A percentile compares a stretch with the other conserved stretches of the same genome.
phyloP scores from a whole-genome alignment of 768 basidiomycete genomes.

The Kwoniella europaea region DNA sequence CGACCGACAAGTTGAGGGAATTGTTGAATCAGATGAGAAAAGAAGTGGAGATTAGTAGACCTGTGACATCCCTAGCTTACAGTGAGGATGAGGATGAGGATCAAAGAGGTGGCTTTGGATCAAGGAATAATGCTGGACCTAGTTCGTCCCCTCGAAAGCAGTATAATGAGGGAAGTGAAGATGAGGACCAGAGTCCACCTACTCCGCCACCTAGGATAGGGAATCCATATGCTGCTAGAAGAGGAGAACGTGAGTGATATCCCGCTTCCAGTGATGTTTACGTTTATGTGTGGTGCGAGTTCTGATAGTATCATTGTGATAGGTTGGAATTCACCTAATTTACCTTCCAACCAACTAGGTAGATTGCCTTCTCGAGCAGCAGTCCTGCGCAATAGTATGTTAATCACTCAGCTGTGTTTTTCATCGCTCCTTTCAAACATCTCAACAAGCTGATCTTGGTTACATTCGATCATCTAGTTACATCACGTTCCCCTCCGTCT shows the following conservation, averaged over 20 bases:
- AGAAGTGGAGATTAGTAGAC: slow-evolving; percentile 12
- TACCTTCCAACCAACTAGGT: neutral
- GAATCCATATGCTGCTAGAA: slow-evolving; percentile 36
- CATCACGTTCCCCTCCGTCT: slow-evolving; percentile 19
- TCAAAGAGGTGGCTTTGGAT: neutral
- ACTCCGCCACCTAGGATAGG: slow-evolving; percentile 43
- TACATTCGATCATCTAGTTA: neutral
- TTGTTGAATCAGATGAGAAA: slow-evolving; percentile 35
- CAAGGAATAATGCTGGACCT: neutral
- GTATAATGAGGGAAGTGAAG: slow-evolving; percentile 10
- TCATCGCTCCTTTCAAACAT: neutral
- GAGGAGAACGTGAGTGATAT: slow-evolving; percentile 18
- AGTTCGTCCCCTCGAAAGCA: neutral
- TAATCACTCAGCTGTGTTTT: neutral
- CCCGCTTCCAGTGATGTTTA: too few relatives aligned
- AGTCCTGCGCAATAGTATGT: slow-evolving; percentile 36
- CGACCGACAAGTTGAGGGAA: slow-evolving; percentile 29
- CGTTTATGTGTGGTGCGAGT: neutral
- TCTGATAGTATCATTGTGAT: neutral
- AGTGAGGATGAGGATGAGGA: neutral
- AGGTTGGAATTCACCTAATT: slow-evolving; percentile 12
- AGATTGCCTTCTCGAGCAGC: slow-evolving; percentile 25
- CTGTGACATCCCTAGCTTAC: neutral
- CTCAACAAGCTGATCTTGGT: neutral
- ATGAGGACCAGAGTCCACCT: slow-evolving; percentile 44